Conservation (phyloP, 768 basidiomycete species). For the Glaciozyma antarctica region DNA sequence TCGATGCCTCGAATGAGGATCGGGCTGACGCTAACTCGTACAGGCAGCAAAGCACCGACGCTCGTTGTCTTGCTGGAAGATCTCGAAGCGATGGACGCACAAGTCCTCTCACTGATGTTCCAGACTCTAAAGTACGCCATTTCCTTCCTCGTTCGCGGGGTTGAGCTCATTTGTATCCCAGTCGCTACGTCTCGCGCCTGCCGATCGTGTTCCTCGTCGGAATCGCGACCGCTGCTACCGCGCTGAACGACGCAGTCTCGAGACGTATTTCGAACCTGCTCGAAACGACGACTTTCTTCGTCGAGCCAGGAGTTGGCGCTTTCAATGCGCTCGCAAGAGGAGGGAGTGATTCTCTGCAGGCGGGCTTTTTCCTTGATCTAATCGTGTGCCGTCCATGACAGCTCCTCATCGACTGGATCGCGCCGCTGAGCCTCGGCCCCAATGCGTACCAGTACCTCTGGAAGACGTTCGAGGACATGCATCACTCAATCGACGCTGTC, state of each 20-base stretch:
- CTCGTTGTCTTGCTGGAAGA: constrained; percentile 25
- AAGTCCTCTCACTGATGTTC: constrained; percentile 17
- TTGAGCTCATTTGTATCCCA: neutral
- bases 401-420: constrained; percentile 22
- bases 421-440: constrained; percentile 20
- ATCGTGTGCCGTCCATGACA: neutral
- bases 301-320: constrained; percentile 26
- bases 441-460: constrained; percentile 17
- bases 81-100: constrained; percentile 27
- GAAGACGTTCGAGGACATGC: constrained; percentile 26
- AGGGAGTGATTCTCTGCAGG: neutral
- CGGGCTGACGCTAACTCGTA: neutral
- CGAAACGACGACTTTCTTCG: constrained; percentile 15
- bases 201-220: constrained; percentile 28
- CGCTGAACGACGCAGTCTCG: constrained; percentile 8
- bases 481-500: constrained; percentile 31
- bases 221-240: constrained; percentile 15
- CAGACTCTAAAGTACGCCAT: constrained; percentile 9
- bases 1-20: neutral
- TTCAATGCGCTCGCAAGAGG: constrained; percentile 26
- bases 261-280: constrained; percentile 10
- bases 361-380: neutral
- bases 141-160: neutral
- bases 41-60: neutral
- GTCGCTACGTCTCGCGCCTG: neutral